Evolutionary conservation across 352 stramenopile species (phyloP).

Genomic region (Phytophthora citricola): DNA sequence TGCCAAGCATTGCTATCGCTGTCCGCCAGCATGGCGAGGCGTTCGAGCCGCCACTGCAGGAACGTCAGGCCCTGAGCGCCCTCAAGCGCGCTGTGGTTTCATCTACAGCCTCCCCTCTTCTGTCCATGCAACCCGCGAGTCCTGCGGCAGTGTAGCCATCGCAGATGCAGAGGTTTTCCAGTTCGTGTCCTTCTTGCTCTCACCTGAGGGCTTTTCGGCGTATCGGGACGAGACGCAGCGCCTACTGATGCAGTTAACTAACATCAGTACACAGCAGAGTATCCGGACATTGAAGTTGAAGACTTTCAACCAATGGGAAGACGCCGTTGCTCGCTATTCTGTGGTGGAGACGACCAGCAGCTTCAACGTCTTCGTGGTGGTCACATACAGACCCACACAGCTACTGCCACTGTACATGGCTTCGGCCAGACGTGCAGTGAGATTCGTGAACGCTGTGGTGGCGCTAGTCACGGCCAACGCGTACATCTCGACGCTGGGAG

Average conservation of each 20-base stretch:
- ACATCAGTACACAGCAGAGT: constrained; percentile 1
- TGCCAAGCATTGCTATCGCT: constrained; percentile 34
- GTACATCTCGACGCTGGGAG: constrained; percentile 85
- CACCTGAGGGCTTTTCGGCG: constrained; percentile 14
- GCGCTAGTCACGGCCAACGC: constrained; percentile 83
- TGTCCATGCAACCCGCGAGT: neutral
- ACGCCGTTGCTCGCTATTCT: constrained; percentile 27
- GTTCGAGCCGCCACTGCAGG: constrained; percentile 51
- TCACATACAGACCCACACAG: constrained; percentile 55
- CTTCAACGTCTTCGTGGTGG: constrained; percentile 30
- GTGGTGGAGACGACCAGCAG: constrained; percentile 5
- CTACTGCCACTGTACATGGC: constrained; percentile 65
- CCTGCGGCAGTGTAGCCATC: constrained; percentile 40
- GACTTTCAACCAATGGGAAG: constrained; percentile 27
- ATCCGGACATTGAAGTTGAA: constrained; percentile 1
- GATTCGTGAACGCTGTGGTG: constrained; percentile 72
- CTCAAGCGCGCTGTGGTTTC: constrained; percentile 22
- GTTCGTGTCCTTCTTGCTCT: constrained; percentile 39
- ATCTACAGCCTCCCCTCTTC: neutral
- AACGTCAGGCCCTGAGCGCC: constrained; percentile 29
- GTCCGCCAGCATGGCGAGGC: constrained; percentile 46
- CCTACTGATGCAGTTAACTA: constrained; percentile 13
- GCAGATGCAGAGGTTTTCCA: constrained; percentile 46
- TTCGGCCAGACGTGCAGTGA: constrained; percentile 69
- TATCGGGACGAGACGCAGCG: constrained; percentile 42